These are phyloP conservation scores for Calonectria hongkongensis DNA, from an alignment of 2,329 filamentous ascomycete genomes.

Conservation along the genomic window DNA sequence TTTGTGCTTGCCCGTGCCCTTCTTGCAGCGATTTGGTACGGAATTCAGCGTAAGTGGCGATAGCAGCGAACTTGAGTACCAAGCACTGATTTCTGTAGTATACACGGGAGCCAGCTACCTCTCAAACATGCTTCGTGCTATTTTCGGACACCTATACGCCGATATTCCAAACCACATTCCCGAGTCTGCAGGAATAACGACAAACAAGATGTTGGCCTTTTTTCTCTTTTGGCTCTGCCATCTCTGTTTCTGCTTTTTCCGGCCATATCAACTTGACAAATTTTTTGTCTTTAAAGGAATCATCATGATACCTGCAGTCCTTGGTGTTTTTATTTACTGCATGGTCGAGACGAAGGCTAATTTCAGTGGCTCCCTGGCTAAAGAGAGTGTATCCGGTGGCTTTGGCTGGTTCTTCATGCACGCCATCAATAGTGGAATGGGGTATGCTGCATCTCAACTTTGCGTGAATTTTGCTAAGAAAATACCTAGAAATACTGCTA, in stretches of 20 bases:
- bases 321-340: not conserved
- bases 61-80: not conserved
- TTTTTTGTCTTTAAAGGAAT: not conserved
- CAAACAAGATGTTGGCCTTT: not conserved
- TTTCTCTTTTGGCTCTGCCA: not conserved
- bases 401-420: conserved; percentile 1
- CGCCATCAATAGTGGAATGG: not conserved
- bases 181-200: conserved; percentile 5
- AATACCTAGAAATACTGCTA: not conserved
- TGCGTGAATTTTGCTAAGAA: not conserved
- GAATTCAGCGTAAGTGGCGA: not conserved
- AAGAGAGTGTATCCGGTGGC: not conserved
- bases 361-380: not conserved
- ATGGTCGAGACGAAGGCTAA: not conserved
- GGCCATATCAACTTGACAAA: not conserved
- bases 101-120: not conserved
- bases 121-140: not conserved
- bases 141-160: not conserved
- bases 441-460: not conserved
- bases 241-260: not conserved
- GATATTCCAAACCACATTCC: conserved; percentile 5
- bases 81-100: not conserved
- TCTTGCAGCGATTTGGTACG: not conserved
- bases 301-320: not conserved
- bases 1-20: not conserved